Evolutionary conservation across 768 basidiomycete genomes (phyloP), one percentile per base, ranked within the genome.

Genomic region (Serendipita sp.): DNA sequence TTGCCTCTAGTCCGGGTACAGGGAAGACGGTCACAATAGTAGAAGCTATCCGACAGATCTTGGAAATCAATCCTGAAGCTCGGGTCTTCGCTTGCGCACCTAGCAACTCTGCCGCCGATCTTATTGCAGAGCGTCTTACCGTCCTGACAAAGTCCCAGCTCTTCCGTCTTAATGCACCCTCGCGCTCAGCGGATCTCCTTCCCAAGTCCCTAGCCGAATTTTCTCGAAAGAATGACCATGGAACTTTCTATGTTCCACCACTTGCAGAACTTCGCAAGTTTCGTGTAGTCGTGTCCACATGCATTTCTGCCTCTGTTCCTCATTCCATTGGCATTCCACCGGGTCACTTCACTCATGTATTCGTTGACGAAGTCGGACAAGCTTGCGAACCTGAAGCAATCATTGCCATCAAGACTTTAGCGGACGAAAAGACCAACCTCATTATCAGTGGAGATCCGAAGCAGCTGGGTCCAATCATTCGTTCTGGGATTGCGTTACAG

Each of bases 21-120:
- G 85, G 85, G 0, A 87, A 87, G 70, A 86, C 85, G 0, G 77
- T 85, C 27, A 85, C 83, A 0, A 74, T 82, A 1, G 79, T 85
- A 1, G 85, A 87, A 69, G 79, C 80, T 1, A 85, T 86, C 43
- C 74, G 72, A 2, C 85, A 87, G 67, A 69, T 86, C 2, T 72
- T 85, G 2, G 69, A 67, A 10, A 65, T 64, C 6, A 68, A 82
- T 66, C 75, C 77, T 0, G 46, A 74, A 3, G 75, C 77, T 1
- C 76, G 74, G 40, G 78, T 87, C 63, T 76, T 87, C 1, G 84
- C 80, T 0, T 85, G 84, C 66, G 83, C 85, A 0, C 85, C 85
- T 0, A 84, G 79, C 72, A 86, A 86, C 71, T 82, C 81, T 1
- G 84, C 84, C 0, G 84, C 83, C 1, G 84, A 86, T 66, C 70